phyloP scores from a whole-genome alignment of 129 eudicot genomes.

The Chrysanthemum makinoi region DNA sequence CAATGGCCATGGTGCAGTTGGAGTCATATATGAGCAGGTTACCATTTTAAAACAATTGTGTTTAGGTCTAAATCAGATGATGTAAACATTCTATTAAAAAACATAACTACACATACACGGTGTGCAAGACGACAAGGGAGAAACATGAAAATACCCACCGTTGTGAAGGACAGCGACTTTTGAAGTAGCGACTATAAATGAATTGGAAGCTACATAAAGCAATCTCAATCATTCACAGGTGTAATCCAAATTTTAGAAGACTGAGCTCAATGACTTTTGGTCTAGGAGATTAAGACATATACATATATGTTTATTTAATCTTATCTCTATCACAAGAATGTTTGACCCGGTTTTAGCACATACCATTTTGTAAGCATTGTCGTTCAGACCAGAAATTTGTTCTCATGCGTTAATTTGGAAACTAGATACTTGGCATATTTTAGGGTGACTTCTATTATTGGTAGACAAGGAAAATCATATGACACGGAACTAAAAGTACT shows the following conservation, averaged over 20 bases:
- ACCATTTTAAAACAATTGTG: not conserved
- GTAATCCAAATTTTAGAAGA: constrained; percentile 32
- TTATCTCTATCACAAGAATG: constrained; percentile 20
- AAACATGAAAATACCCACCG: not conserved
- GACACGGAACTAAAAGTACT: no score
- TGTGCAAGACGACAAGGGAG: not conserved
- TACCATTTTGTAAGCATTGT: constrained; percentile 1
- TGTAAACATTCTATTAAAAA: not conserved
- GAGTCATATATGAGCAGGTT: no score
- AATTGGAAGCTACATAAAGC: constrained; percentile 15
- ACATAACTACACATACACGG: not conserved
- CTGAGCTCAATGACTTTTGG: constrained; percentile 19
- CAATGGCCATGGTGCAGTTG: no score
- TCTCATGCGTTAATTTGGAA: not conserved
- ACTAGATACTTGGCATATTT: not conserved
- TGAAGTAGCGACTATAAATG: constrained; percentile 4
- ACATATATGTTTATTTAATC: constrained; percentile 6
- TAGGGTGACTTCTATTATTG: not conserved
- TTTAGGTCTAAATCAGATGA: constrained; percentile 5
- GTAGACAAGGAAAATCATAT: not conserved
- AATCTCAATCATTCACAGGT: constrained; percentile 31
- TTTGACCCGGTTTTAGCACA: constrained; percentile 33
- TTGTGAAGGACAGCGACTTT: constrained; percentile 5
- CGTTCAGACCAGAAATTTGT: constrained; percentile 16
- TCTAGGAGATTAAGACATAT: constrained; percentile 16